Evolutionary conservation across 2,329 filamentous ascomycete species (phyloP).

Genomic region (Aspergillus sclerotialis): DNA sequence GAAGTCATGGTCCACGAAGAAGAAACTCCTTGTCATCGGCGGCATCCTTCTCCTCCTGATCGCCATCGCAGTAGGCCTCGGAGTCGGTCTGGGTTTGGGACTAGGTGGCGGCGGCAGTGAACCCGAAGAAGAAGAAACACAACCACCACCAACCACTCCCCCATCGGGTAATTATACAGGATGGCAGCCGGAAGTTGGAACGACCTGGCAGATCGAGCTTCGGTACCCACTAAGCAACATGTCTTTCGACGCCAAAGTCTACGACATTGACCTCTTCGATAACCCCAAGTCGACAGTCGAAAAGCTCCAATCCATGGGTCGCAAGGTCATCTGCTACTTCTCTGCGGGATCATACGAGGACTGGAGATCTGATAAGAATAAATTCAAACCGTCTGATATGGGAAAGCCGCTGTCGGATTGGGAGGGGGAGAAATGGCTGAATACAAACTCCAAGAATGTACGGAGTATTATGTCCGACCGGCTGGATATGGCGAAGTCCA

Average conservation of each 20-base stretch:
- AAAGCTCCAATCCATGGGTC: slow-evolving; percentile 43
- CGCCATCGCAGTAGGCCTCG: slow-evolving; percentile 49
- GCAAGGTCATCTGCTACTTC: slow-evolving; percentile 69
- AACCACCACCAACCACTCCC: slow-evolving; percentile 1
- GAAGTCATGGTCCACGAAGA: slow-evolving; percentile 25
- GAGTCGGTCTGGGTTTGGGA: slow-evolving; percentile 53
- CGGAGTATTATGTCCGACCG: slow-evolving; percentile 57
- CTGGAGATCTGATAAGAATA: slow-evolving; percentile 50
- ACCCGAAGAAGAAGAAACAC: slow-evolving; percentile 14
- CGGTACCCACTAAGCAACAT: slow-evolving; percentile 33
- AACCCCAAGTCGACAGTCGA: slow-evolving; percentile 42
- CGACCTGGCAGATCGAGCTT: slow-evolving; percentile 59
- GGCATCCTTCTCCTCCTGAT: slow-evolving; percentile 27
- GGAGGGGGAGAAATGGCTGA: slow-evolving; percentile 61
- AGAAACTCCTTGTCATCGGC: slow-evolving; percentile 23
- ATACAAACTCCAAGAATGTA: slow-evolving; percentile 52
- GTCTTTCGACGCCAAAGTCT: slow-evolving; percentile 48
- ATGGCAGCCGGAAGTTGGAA: slow-evolving; percentile 50
- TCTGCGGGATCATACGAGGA: slow-evolving; percentile 63
- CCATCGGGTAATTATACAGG: slow-evolving; percentile 16
- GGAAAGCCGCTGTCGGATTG: slow-evolving; percentile 57
- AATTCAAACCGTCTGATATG: slow-evolving; percentile 51
- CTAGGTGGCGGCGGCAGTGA: slow-evolving; percentile 28
- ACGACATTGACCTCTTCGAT: slow-evolving; percentile 56
- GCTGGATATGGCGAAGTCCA: slow-evolving; percentile 52